Percentiles rank a stretch among this genome's conserved stretches.
phyloP scores from a whole-genome alignment of 73 alveolate genomes.

The Effrenium voratum region DNA sequence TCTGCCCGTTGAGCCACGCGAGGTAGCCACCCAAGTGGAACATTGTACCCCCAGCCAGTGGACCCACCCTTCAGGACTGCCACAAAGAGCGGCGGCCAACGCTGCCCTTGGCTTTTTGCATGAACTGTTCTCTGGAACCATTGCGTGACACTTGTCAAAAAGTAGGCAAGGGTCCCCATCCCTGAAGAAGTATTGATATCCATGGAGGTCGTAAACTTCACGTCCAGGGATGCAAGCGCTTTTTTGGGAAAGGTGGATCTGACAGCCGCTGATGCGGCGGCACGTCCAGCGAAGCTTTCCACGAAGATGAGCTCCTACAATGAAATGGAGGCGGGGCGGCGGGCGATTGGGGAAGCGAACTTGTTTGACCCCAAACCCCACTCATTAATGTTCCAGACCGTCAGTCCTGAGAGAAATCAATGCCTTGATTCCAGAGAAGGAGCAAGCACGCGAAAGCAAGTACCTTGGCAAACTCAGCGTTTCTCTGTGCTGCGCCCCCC shows the following conservation, averaged over 20 bases:
- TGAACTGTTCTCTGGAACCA: no score
- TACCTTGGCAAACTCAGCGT: background rate
- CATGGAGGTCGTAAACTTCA: background rate
- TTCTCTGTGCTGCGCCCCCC: background rate
- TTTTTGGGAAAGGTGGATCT: background rate
- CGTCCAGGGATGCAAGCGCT: background rate
- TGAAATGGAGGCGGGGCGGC: background rate
- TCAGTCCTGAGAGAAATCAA: background rate
- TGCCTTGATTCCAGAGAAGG: background rate
- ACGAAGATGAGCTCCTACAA: background rate
- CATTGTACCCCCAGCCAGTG: conserved; percentile 55
- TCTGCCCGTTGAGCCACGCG: conserved; percentile 15
- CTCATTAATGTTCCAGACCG: background rate
- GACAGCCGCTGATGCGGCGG: background rate
- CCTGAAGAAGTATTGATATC: background rate
- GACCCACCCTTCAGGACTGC: background rate
- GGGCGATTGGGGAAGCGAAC: background rate
- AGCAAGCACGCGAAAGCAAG: conserved; percentile 33
- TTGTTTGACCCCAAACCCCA: background rate
- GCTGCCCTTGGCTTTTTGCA: conserved; percentile 7
- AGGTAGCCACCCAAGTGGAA: background rate
- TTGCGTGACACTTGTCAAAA: background rate
- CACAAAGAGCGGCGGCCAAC: background rate
- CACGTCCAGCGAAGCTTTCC: background rate
- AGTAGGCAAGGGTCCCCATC: conserved; percentile 8